These are phyloP conservation scores for Glycine soja DNA, from an alignment of 306 rosid genomes.

Conservation along the genomic window DNA sequence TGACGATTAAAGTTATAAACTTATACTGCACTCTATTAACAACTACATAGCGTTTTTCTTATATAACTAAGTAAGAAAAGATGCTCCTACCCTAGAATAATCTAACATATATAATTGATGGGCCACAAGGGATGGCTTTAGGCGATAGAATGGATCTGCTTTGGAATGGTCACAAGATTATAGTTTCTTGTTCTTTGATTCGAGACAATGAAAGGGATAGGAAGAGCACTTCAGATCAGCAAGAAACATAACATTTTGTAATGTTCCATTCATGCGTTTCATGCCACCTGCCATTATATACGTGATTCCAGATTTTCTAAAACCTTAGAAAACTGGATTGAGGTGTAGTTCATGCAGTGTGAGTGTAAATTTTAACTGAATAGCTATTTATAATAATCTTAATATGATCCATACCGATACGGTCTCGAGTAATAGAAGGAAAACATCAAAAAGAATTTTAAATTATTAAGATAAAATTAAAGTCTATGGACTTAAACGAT, in stretches of 20 bases:
- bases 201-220: conserved; percentile 7
- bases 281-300: conserved; percentile 16
- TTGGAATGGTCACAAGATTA: conserved; percentile 24
- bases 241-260: conserved; percentile 35
- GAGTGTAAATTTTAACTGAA: not conserved
- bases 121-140: not conserved
- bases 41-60: not conserved
- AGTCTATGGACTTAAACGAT: not conserved
- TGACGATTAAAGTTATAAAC: not conserved
- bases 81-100: not conserved
- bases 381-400: not conserved
- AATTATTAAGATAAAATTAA: too few species aligned
- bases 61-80: not conserved
- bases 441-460: too few species aligned
- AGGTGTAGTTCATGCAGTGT: conserved; percentile 5
- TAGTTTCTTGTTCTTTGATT: not conserved
- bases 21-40: not conserved
- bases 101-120: not conserved
- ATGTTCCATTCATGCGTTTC: conserved; percentile 27
- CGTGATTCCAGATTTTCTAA: conserved; percentile 11
- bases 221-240: conserved; percentile 6
- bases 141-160: not conserved
- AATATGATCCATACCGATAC: not conserved
- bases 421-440: not conserved
- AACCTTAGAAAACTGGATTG: not conserved